phyloP scores from a whole-genome alignment of 1,284 basidiomycete species.

The Ganoderma sinense region DNA sequence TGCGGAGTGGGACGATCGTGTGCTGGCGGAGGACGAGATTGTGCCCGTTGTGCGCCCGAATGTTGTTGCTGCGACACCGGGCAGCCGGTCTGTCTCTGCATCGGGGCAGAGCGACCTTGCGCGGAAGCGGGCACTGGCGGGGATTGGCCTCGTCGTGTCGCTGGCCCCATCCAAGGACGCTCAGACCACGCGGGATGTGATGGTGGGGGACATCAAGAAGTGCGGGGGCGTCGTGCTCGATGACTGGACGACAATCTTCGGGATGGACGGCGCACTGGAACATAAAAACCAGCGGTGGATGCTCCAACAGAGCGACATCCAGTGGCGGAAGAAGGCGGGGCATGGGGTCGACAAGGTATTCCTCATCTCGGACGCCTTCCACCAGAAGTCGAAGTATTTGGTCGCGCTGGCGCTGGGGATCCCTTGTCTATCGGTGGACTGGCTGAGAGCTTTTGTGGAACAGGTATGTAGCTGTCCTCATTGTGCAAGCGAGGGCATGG shows the following conservation, averaged over 20 bases:
- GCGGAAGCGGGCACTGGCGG: constrained; percentile 47
- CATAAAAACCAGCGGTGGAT: constrained; percentile 59
- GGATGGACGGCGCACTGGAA: constrained; percentile 58
- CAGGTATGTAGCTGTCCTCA: constrained; percentile 43
- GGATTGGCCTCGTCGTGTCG: constrained; percentile 48
- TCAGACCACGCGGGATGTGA: constrained; percentile 47
- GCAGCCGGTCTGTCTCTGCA: constrained; percentile 36
- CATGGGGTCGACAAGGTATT: constrained; percentile 66
- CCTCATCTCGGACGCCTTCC: constrained; percentile 68
- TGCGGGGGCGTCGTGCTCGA: constrained; percentile 70
- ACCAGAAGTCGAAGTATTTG: constrained; percentile 81
- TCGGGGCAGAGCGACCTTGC: neutral
- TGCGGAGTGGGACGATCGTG: constrained; percentile 61
- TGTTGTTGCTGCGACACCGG: constrained; percentile 50
- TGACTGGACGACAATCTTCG: constrained; percentile 73
- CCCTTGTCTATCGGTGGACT: constrained; percentile 78
- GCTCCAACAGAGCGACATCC: constrained; percentile 53
- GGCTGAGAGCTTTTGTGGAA: constrained; percentile 57
- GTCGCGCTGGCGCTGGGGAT: constrained; percentile 86
- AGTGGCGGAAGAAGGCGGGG: constrained; percentile 47
- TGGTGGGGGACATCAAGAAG: constrained; percentile 54
- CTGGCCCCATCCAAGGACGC: constrained; percentile 32
- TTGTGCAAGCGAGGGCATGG: neutral
- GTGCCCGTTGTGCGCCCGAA: constrained; percentile 47
- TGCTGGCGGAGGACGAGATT: constrained; percentile 48